Conservation (phyloP, 2,329 filamentous ascomycete genomes). For the Ascochyta clinopodiicola region DNA sequence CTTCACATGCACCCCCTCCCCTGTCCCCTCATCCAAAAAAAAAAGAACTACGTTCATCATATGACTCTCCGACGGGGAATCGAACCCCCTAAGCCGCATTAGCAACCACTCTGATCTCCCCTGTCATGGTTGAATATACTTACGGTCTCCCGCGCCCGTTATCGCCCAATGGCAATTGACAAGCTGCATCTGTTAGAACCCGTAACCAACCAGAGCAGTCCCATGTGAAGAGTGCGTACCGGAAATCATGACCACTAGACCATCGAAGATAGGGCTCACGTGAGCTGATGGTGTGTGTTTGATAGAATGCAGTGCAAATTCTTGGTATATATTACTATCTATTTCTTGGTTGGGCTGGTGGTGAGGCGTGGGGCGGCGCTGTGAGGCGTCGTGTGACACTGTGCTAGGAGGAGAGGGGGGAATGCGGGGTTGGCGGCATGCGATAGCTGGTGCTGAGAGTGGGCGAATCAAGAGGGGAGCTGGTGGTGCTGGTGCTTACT, state of each 20-base stretch:
- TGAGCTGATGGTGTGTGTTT: constrained; percentile 11
- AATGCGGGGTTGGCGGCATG: neutral
- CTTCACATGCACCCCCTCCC: neutral
- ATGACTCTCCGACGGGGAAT: constrained; percentile 23
- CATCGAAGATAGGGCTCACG: constrained; percentile 11
- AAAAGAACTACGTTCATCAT: neutral
- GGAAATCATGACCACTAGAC: constrained; percentile 48
- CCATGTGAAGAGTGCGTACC: neutral
- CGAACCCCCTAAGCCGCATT: constrained; percentile 14
- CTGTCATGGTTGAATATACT: neutral
- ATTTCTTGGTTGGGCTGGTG: no score
- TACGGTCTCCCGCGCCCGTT: constrained; percentile 29
- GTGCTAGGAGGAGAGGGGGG: neutral
- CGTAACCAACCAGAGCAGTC: no score
- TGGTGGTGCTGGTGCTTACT: neutral
- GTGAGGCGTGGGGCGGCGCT: no score
- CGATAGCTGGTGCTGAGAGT: neutral
- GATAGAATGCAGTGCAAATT: neutral
- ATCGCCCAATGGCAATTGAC: constrained; percentile 28
- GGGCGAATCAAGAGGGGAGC: neutral
- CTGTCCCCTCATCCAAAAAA: neutral
- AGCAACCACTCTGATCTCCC: neutral
- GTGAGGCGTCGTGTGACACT: neutral
- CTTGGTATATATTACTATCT: neutral
- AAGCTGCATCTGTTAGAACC: constrained; percentile 21